phyloP scores from a whole-genome alignment of 176 grass and related monocot genomes.

The Aegilops tauschii region DNA sequence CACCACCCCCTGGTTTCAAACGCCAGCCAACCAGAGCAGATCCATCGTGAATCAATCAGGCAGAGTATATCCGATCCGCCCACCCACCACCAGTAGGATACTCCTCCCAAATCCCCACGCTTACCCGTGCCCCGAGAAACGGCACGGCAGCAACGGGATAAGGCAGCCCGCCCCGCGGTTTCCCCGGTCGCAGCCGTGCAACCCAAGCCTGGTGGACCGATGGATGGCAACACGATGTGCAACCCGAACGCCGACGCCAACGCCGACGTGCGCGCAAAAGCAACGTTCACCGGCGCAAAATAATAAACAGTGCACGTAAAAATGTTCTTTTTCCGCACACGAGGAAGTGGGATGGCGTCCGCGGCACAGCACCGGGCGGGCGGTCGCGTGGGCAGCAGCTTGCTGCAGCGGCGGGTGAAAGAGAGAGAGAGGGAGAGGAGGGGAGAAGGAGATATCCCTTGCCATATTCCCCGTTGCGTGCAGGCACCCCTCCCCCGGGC shows the following conservation, averaged over 20 bases:
- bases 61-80: slow-evolving; percentile 14
- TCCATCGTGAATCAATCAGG: background rate
- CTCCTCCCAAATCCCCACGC: background rate
- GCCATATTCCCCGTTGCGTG: slow-evolving; percentile 73
- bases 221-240: slow-evolving; percentile 9
- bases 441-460: slow-evolving; percentile 38
- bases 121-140: slow-evolving; percentile 2
- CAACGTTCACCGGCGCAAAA: background rate
- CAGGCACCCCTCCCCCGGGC: slow-evolving; percentile 39
- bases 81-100: background rate
- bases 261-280: background rate
- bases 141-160: background rate
- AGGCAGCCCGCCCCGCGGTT: background rate
- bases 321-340: background rate
- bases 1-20: background rate
- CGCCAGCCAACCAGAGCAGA: background rate
- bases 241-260: background rate
- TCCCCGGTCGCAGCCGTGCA: background rate
- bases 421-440: background rate
- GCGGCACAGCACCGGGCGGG: background rate
- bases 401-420: slow-evolving; percentile 18
- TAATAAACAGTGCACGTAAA: background rate
- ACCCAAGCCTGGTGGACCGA: background rate
- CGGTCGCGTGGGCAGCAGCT: slow-evolving; percentile 6
- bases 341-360: background rate